phyloP scores from a whole-genome alignment of 345 rosid genomes.

The Microcos paniculata region DNA sequence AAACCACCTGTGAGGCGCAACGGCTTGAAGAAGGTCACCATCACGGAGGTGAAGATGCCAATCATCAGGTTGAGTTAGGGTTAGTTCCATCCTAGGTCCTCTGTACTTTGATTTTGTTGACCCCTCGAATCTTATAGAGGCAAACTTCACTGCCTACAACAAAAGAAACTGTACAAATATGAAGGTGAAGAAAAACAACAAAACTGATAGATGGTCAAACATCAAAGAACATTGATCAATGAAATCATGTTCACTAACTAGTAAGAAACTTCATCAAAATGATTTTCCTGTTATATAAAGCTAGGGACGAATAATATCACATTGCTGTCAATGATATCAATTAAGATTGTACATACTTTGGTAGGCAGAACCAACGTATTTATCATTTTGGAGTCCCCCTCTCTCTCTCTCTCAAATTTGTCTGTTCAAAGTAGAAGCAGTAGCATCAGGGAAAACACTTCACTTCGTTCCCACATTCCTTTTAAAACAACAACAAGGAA shows the following conservation, averaged over 20 bases:
- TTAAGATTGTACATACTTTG: neutral
- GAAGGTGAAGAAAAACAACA: neutral
- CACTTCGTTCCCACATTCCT: neutral
- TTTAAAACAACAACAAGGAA: neutral
- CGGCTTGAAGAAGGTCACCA: conserved; percentile 62
- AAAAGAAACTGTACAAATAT: neutral
- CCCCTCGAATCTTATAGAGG: neutral
- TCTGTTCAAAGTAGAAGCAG: conserved; percentile 5
- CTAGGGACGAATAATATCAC: neutral
- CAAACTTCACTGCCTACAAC: conserved; percentile 14
- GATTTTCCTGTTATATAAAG: neutral
- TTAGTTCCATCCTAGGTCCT: conserved; percentile 56
- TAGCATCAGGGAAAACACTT: neutral
- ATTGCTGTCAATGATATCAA: neutral
- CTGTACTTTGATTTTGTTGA: conserved; percentile 27
- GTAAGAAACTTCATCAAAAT: neutral
- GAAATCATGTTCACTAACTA: neutral
- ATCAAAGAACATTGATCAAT: neutral
- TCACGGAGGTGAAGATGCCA: conserved; percentile 95
- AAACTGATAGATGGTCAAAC: neutral
- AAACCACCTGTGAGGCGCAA: conserved; percentile 69
- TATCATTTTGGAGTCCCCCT: conserved; percentile 1
- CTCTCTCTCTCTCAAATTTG: neutral
- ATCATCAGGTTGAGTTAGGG: conserved; percentile 71
- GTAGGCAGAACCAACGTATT: neutral